Conservation (phyloP, 768 basidiomycete genomes). For the Russula lepida region DNA sequence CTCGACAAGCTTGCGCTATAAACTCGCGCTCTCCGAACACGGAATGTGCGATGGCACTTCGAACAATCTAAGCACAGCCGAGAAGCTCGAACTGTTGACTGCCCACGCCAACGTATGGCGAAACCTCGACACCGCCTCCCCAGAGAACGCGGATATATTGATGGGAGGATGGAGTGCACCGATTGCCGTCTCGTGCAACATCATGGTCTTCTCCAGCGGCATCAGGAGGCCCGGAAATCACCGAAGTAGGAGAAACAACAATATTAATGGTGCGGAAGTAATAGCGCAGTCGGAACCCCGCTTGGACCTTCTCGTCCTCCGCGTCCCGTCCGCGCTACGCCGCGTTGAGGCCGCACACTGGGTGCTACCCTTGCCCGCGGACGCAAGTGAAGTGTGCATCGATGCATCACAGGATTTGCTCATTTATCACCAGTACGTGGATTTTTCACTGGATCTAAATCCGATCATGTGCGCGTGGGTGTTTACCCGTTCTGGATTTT, state of each 20-base stretch:
- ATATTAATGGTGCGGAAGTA: too few species aligned
- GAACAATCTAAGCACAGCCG: background rate
- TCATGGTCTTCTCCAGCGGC: conserved; percentile 5
- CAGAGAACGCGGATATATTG: background rate
- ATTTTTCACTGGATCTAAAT: too few species aligned
- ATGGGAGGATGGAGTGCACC: conserved; percentile 8
- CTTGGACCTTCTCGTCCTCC: conserved; percentile 1
- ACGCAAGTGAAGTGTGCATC: background rate
- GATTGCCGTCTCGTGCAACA: background rate
- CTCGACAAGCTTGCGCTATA: conserved; percentile 8
- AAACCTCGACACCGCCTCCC: background rate
- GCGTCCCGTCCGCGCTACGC: conserved; percentile 1
- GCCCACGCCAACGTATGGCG: background rate
- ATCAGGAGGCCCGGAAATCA: background rate
- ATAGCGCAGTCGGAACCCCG: background rate
- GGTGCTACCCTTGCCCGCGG: background rate
- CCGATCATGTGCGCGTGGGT: background rate
- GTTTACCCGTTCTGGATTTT: background rate
- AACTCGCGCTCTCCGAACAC: conserved; percentile 3
- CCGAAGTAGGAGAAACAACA: background rate
- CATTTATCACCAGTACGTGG: too few species aligned
- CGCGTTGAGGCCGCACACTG: conserved; percentile 4
- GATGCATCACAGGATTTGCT: conserved; percentile 13
- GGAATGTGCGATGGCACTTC: conserved; percentile 8
- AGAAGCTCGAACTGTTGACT: conserved; percentile 1